These are phyloP conservation scores for Kluyveromyces aestuarii DNA, from an alignment of 805 yeast species.

Conservation along the genomic window DNA sequence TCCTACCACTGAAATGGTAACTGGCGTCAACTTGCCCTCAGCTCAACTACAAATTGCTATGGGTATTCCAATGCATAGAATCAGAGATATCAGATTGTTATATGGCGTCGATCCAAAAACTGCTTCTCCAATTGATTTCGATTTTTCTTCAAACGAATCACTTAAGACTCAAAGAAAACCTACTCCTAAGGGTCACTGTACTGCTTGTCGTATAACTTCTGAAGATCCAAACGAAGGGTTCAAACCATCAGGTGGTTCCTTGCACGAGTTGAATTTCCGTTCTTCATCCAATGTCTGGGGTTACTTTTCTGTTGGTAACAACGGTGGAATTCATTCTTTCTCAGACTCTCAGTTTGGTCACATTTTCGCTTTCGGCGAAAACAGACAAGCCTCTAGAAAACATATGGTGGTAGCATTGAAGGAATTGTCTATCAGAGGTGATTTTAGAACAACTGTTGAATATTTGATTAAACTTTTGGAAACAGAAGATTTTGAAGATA, in stretches of 20 bases:
- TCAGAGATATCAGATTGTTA: conserved; percentile 81
- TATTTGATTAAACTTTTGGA: conserved; percentile 90
- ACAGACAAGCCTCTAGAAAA: conserved; percentile 94
- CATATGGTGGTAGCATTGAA: conserved; percentile 98
- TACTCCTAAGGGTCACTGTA: conserved; percentile 94
- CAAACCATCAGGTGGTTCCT: conserved; percentile 95
- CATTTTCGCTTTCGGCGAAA: conserved; percentile 97
- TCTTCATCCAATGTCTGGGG: conserved; percentile 99
- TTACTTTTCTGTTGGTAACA: conserved; percentile 93
- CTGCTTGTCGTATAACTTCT: conserved; percentile 97
- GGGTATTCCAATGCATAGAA: conserved; percentile 97
- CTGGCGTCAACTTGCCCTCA: conserved; percentile 96
- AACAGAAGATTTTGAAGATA: conserved; percentile 93
- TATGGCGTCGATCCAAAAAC: conserved; percentile 97
- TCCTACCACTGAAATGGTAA: conserved; percentile 99
- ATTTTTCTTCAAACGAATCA: conserved; percentile 65
- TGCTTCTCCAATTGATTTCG: conserved; percentile 82
- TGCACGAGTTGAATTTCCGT: conserved; percentile 93
- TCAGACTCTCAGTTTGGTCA: conserved; percentile 99
- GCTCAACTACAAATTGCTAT: conserved; percentile 98
- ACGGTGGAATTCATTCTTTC: conserved; percentile 95
- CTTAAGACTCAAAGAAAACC: conserved; percentile 82
- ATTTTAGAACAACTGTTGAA: conserved; percentile 96
- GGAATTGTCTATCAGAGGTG: conserved; percentile 95
- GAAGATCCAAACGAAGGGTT: conserved; percentile 99